Evolutionary conservation across 139 green algal species (phyloP), one percentile per base, ranked within the genome.

Genomic region (Chlamydomonas asymmetrica): DNA sequence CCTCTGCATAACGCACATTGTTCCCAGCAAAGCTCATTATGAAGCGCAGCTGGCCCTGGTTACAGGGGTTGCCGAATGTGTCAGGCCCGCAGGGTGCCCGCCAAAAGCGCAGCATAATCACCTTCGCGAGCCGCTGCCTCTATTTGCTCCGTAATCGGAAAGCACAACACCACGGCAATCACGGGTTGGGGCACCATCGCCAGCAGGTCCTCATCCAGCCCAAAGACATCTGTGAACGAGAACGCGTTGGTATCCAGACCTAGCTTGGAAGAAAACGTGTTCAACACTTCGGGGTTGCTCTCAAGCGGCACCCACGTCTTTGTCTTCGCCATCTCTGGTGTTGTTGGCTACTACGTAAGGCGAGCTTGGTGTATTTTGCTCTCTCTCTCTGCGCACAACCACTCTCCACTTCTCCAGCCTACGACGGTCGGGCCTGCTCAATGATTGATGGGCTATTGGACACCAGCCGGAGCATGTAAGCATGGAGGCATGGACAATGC

Each of bases 251-350:
- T 86, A 45, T 90, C 73, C 4, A 92, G 50, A 0, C 94, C 93
- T 4, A 97, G 75, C 22, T 85, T 85, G 0, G 6, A 45, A 0
- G 84, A 78, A 65, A 94, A 97, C 9, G 88, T 78, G 41, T 92
- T 94, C n/a, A 84, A 57, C 6, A 98, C 92, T 3, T 95, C 92
- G 0, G 94, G 94, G 78, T 98, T 97, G 48, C 69, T 77, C 75
- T 98, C 94, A 25, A 97, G 73, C 7, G 93, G 93, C 0, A 96
- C 56, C 90, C 90, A 97, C 18, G 83, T 83, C 73, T 92, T 94
- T 18, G 37, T 39, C 34, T 13, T 49, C 7, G 34, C n/a, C 34
- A 66, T 66, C 29, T n/a, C n/a, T n/a, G n/a, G n/a, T n/a, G n/a
- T n/a, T n/a, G n/a, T n/a, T n/a, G n/a, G n/a, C n/a, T n/a, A n/a